Conservation (phyloP, 345 rosid species). For the Gynandropsis gynandra region DNA sequence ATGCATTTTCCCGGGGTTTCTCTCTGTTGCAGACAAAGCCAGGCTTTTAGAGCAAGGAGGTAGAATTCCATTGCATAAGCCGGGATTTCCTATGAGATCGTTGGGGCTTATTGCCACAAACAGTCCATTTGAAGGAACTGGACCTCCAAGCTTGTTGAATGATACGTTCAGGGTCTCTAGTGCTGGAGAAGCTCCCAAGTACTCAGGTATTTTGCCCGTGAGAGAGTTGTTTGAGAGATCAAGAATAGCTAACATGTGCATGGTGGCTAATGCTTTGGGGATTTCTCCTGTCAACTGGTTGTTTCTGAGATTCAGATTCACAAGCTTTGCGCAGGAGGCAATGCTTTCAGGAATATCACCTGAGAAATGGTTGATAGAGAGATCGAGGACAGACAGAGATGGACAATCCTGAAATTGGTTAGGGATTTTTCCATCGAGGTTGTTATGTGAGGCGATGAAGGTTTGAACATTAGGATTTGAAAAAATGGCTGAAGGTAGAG, state of each 20-base stretch:
- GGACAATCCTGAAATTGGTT: constrained; percentile 73
- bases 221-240: constrained; percentile 80
- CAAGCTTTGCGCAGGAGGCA: constrained; percentile 69
- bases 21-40: constrained; percentile 16
- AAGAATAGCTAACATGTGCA: constrained; percentile 69
- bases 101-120: constrained; percentile 52
- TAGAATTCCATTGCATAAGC: constrained; percentile 65
- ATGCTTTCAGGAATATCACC: constrained; percentile 59
- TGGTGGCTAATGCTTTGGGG: constrained; percentile 46
- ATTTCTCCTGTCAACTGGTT: constrained; percentile 52
- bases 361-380: constrained; percentile 64
- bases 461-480: constrained; percentile 63
- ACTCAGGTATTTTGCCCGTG: constrained; percentile 51
- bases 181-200: constrained; percentile 64
- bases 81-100: constrained; percentile 64
- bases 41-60: constrained; percentile 44
- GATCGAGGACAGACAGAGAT: constrained; percentile 65
- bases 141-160: constrained; percentile 66
- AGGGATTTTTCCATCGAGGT: constrained; percentile 55
- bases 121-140: constrained; percentile 52
- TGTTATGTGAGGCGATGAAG: constrained; percentile 68
- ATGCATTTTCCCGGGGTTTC: constrained; percentile 32
- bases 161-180: constrained; percentile 74
- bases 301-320: constrained; percentile 57
- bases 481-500: constrained; percentile 63